Percentiles rank a stretch among this genome's conserved stretches.
phyloP scores from a whole-genome alignment of 2,329 filamentous ascomycete species.

The Clonostachys sp. region DNA sequence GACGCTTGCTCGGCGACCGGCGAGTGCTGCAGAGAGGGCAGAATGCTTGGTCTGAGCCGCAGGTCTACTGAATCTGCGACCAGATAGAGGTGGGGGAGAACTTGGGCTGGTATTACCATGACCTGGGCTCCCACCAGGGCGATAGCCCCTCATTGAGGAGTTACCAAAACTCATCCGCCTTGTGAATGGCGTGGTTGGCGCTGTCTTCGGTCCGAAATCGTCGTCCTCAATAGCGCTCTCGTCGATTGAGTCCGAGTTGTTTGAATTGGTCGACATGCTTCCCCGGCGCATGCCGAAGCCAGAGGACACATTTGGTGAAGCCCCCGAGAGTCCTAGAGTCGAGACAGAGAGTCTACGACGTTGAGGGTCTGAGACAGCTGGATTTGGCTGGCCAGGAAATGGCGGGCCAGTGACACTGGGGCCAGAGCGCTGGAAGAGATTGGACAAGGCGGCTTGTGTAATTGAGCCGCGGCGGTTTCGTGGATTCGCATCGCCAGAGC shows the following conservation, averaged over 20 bases:
- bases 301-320: conserved; percentile 54
- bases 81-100: conserved; percentile 23
- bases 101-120: conserved; percentile 53
- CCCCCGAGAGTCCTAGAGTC: conserved; percentile 69
- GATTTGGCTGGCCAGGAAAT: conserved; percentile 30
- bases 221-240: conserved; percentile 72
- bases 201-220: conserved; percentile 45
- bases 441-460: conserved; percentile 51
- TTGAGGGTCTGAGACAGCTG: conserved; percentile 47
- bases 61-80: conserved; percentile 16
- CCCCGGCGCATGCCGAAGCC: conserved; percentile 53
- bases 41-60: conserved; percentile 16
- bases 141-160: conserved; percentile 60
- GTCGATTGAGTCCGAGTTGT: conserved; percentile 57
- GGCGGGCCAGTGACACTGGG: conserved; percentile 37
- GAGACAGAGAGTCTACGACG: conserved; percentile 71
- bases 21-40: conserved; percentile 23
- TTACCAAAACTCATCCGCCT: conserved; percentile 89
- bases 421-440: conserved; percentile 54
- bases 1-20: conserved; percentile 29
- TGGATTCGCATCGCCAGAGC: conserved; percentile 28
- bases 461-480: conserved; percentile 52
- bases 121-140: conserved; percentile 54
- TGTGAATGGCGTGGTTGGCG: conserved; percentile 69
- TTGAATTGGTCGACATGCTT: conserved; percentile 63